A percentile compares a stretch with the other conserved stretches of the same genome.
phyloP scores from a whole-genome alignment of 768 basidiomycete genomes.

The Leccinellum albellum region DNA sequence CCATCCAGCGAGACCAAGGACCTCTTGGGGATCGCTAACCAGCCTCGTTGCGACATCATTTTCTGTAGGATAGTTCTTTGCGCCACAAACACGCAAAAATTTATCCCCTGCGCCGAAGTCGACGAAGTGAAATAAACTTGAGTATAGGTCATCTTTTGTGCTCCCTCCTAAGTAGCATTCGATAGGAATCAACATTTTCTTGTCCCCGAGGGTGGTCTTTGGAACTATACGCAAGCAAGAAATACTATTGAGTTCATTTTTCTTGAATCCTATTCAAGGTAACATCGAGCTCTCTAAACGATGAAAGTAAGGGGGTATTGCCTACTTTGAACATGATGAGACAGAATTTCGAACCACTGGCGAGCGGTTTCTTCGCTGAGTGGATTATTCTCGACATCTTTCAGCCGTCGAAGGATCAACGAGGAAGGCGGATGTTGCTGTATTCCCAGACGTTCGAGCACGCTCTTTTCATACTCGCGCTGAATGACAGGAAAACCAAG shows the following conservation, averaged over 20 bases:
- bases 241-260: conserved; percentile 49
- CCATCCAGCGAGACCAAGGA: conserved; percentile 65
- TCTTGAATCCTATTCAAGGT: conserved; percentile 47
- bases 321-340: conserved; percentile 54
- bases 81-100: conserved; percentile 81
- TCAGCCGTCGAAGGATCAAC: conserved; percentile 51
- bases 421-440: conserved; percentile 53
- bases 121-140: conserved; percentile 79
- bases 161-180: conserved; percentile 64
- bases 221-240: conserved; percentile 65
- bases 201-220: conserved; percentile 29
- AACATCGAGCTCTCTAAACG: background rate
- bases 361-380: conserved; percentile 49
- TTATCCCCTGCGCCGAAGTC: conserved; percentile 80
- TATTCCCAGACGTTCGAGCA: too few species aligned
- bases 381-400: conserved; percentile 37
- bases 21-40: conserved; percentile 58
- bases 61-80: conserved; percentile 76
- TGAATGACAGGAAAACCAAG: too few species aligned
- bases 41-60: conserved; percentile 71
- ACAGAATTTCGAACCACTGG: conserved; percentile 62
- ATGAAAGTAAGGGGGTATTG: conserved; percentile 39
- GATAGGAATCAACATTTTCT: conserved; percentile 49
- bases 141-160: conserved; percentile 56
- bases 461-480: too few species aligned